Evolutionary conservation across 2,329 filamentous ascomycete species (phyloP).

Genomic region (Cucurbitaria berberidis): DNA sequence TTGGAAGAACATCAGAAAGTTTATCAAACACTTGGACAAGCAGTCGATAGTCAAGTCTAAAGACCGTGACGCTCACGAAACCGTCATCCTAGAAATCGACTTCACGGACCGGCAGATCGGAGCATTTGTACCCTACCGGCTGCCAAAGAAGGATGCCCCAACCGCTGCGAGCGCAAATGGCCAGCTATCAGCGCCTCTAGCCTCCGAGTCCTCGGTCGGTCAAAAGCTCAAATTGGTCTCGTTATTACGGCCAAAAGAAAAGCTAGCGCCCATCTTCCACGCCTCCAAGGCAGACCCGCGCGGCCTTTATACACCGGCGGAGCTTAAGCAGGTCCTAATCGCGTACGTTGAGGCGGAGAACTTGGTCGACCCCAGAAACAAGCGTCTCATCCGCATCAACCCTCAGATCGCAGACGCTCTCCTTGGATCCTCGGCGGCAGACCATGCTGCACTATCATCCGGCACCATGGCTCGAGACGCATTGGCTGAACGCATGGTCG

Average conservation of each 20-base stretch:
- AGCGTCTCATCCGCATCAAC: constrained; percentile 66
- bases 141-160: constrained; percentile 62
- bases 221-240: constrained; percentile 59
- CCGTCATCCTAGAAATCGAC: constrained; percentile 68
- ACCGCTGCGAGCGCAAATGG: constrained; percentile 43
- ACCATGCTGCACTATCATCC: constrained; percentile 63
- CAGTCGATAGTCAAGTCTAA: constrained; percentile 67
- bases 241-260: constrained; percentile 63
- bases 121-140: constrained; percentile 66
- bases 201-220: constrained; percentile 51
- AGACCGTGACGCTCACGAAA: constrained; percentile 68
- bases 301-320: constrained; percentile 64
- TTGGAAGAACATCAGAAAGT: constrained; percentile 74
- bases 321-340: constrained; percentile 64
- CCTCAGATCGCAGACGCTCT: constrained; percentile 68
- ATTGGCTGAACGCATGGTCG: constrained; percentile 64
- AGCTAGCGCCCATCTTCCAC: constrained; percentile 63
- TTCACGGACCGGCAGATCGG: constrained; percentile 63
- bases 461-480: constrained; percentile 65
- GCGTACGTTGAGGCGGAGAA: constrained; percentile 65
- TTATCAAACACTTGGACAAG: constrained; percentile 72
- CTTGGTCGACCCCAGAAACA: constrained; percentile 63
- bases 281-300: constrained; percentile 57
- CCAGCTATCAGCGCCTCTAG: constrained; percentile 49
- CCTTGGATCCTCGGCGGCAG: constrained; percentile 60